Percentiles rank a stretch among this genome's conserved stretches.
These are phyloP conservation scores for Arachis stenosperma DNA, from an alignment of 306 rosid species.

Conservation along the genomic window DNA sequence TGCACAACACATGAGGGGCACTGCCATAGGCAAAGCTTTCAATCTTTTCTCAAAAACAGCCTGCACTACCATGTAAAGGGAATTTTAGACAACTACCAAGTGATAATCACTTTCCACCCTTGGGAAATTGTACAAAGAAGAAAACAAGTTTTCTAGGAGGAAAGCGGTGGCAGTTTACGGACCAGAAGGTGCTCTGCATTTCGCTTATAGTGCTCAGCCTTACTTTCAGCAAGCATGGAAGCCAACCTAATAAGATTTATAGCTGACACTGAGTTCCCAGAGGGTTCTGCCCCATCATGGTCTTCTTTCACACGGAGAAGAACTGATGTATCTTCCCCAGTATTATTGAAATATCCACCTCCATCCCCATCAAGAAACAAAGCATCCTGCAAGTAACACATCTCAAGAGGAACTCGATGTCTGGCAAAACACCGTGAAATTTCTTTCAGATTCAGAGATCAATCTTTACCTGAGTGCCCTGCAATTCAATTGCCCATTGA, in stretches of 20 bases:
- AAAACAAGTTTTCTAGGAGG: conserved; percentile 25
- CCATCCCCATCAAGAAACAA: conserved; percentile 87
- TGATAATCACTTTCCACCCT: conserved; percentile 23
- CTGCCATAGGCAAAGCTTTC: conserved; percentile 83
- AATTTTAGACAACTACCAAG: conserved; percentile 32
- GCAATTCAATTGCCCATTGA: conserved; percentile 85
- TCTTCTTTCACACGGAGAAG: conserved; percentile 95
- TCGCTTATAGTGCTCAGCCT: conserved; percentile 63
- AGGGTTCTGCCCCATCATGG: conserved; percentile 94
- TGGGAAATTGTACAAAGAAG: conserved; percentile 17
- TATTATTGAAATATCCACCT: conserved; percentile 88
- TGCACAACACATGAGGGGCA: conserved; percentile 97
- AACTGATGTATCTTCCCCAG: conserved; percentile 88
- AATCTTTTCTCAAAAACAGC: conserved; percentile 84
- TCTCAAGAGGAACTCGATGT: conserved; percentile 27
- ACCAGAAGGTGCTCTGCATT: conserved; percentile 92
- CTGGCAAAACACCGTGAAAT: conserved; percentile 11
- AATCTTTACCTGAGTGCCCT: conserved; percentile 76
- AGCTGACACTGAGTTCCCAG: conserved; percentile 88
- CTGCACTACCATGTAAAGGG: conserved; percentile 48
- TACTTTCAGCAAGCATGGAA: conserved; percentile 69
- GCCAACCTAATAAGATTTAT: conserved; percentile 79
- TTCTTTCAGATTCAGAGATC: conserved; percentile 14
- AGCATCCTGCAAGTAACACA: conserved; percentile 67
- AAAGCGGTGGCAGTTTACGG: conserved; percentile 32